Conservation (phyloP, 495 filamentous ascomycete species). For the Saxophila tyrrhenica region DNA sequence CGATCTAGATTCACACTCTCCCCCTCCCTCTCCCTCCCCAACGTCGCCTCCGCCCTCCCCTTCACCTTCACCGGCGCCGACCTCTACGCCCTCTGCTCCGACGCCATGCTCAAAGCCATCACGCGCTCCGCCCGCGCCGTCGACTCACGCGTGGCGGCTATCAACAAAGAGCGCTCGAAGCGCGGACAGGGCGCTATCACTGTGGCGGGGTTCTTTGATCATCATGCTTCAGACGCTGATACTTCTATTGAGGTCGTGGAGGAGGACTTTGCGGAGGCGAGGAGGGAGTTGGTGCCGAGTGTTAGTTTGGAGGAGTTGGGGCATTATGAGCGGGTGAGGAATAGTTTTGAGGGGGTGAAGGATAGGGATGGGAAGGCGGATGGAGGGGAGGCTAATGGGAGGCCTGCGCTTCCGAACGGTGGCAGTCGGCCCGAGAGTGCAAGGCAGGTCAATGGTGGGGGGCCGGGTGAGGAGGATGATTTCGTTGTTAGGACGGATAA, state of each 20-base stretch:
- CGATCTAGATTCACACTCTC: constrained; percentile 61
- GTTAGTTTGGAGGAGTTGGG: constrained; percentile 87
- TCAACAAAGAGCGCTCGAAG: constrained; percentile 33
- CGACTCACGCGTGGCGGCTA: constrained; percentile 65
- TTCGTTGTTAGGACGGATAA: constrained; percentile 39
- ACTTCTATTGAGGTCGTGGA: constrained; percentile 76
- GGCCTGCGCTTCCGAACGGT: constrained; percentile 14
- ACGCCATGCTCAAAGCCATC: constrained; percentile 97
- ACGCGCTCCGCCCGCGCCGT: constrained; percentile 78
- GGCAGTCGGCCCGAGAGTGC: constrained; percentile 27
- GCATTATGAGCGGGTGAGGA: constrained; percentile 79
- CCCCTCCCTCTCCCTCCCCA: constrained; percentile 58
- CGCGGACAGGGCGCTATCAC: constrained; percentile 44
- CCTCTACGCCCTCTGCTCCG: constrained; percentile 90
- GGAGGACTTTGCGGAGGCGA: constrained; percentile 71
- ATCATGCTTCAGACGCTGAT: constrained; percentile 71
- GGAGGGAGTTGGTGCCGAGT: constrained; percentile 75
- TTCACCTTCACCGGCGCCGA: constrained; percentile 97
- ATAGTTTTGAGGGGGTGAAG: constrained; percentile 54
- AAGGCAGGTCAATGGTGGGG: constrained; percentile 6
- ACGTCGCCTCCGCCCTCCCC: constrained; percentile 66
- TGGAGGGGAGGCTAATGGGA: constrained; percentile 16
- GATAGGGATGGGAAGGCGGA: constrained; percentile 19
- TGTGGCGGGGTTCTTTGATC: constrained; percentile 91
- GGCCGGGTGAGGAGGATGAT: constrained; percentile 32